Conservation (phyloP, 306 rosid species). For the Prinsepia uniflora region DNA sequence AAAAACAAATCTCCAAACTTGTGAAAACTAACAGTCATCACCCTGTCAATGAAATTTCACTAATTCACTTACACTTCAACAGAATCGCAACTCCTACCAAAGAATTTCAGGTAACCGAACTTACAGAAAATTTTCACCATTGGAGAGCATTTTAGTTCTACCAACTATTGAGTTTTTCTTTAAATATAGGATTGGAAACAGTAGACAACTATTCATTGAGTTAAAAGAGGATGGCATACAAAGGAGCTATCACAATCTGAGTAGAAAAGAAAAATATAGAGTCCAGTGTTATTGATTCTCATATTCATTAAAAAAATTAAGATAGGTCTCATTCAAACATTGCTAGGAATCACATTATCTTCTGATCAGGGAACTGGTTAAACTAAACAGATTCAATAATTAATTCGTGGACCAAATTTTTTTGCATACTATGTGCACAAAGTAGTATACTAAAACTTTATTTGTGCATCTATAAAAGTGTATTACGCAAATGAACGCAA, state of each 20-base stretch:
- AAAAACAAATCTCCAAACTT: slow-evolving; percentile 93
- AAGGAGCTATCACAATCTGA: not conserved
- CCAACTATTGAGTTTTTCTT: not conserved
- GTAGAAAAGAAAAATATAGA: not conserved
- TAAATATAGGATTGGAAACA: not conserved
- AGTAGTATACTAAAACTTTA: not conserved
- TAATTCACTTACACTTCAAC: slow-evolving; percentile 24
- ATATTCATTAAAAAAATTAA: not conserved
- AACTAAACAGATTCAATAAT: not conserved
- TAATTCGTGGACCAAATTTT: not conserved
- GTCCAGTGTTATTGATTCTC: not conserved
- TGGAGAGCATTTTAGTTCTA: not conserved
- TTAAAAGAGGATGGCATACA: not conserved
- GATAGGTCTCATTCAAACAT: not conserved
- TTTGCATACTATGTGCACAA: not conserved
- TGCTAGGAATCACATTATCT: slow-evolving; percentile 1
- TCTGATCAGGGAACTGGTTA: not conserved
- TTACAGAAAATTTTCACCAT: not conserved
- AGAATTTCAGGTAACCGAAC: not conserved
- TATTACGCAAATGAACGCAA: not conserved
- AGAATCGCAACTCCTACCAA: slow-evolving; percentile 5
- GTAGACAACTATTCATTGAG: not conserved
- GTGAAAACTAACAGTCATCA: slow-evolving; percentile 98
- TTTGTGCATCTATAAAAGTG: not conserved
- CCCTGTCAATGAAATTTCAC: slow-evolving; percentile 59